phyloP scores from a whole-genome alignment of 228 moss, liverwort and hornwort species.

The Sphagnum fallax region DNA sequence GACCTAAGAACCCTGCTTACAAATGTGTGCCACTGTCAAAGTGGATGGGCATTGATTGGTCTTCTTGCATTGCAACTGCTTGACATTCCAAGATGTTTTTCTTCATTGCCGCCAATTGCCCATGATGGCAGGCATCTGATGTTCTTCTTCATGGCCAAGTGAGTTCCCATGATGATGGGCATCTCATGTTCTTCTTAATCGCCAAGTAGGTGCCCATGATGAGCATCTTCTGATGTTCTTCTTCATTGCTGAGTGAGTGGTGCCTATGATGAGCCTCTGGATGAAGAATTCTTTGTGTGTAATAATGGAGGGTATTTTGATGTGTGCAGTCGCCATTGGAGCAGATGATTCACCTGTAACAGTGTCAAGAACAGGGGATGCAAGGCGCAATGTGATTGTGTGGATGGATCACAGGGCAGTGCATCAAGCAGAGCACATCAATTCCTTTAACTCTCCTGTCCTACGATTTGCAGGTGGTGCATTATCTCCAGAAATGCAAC shows the following conservation, averaged over 20 bases:
- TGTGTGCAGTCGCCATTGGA: slow-evolving; percentile 76
- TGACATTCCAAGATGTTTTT: too few species aligned
- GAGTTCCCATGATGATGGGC: too few species aligned
- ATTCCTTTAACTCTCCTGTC: slow-evolving; percentile 77
- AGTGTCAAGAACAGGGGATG: slow-evolving; percentile 83
- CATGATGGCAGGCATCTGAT: too few species aligned
- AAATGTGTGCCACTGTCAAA: background rate
- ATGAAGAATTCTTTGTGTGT: too few species aligned
- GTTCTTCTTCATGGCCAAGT: too few species aligned
- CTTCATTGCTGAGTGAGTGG: too few species aligned
- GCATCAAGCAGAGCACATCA: slow-evolving; percentile 91
- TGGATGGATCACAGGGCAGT: slow-evolving; percentile 99
- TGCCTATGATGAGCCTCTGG: too few species aligned
- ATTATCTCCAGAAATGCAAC: slow-evolving; percentile 90
- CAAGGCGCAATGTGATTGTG: slow-evolving; percentile 91
- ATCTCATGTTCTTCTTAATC: too few species aligned
- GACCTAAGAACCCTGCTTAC: background rate
- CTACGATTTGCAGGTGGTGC: slow-evolving; percentile 85
- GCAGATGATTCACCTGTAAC: slow-evolving; percentile 91
- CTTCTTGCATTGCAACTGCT: too few species aligned
- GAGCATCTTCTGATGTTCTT: too few species aligned
- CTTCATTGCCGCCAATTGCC: too few species aligned
- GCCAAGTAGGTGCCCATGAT: too few species aligned
- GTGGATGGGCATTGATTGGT: background rate
- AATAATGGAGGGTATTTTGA: background rate